Evolutionary conservation across 257 asterid species (phyloP).

Genomic region (Nicotiana obtusifolia): DNA sequence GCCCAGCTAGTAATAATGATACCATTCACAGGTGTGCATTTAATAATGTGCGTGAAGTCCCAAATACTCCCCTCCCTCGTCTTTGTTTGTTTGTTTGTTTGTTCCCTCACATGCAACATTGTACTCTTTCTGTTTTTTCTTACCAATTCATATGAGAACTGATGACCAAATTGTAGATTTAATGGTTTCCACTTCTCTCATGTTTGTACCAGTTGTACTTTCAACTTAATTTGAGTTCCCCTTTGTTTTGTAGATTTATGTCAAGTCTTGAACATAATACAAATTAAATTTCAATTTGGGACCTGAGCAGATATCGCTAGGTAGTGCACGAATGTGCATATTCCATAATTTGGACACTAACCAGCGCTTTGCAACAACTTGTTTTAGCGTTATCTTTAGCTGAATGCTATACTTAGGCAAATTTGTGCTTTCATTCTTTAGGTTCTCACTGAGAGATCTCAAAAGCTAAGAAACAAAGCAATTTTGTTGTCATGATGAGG

Average conservation of each 20-base stretch:
- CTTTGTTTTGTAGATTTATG: neutral
- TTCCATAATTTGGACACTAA: no score
- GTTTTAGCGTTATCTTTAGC: no score
- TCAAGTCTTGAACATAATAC: no score
- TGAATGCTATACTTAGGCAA: no score
- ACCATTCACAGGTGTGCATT: neutral
- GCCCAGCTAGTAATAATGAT: neutral
- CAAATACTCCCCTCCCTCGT: neutral
- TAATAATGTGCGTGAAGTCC: neutral
- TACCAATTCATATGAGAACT: slow-evolving; percentile 3
- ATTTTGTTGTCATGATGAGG: no score
- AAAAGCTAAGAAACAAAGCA: no score
- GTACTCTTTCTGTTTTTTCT: slow-evolving; percentile 14
- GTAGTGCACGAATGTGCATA: no score
- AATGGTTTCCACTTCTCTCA: slow-evolving; percentile 13
- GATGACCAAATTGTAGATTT: slow-evolving; percentile 14
- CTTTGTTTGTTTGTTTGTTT: neutral
- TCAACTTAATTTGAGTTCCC: neutral
- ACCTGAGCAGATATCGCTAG: no score
- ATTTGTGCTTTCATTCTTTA: no score
- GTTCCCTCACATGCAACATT: slow-evolving; percentile 31
- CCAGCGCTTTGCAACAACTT: no score
- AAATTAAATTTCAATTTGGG: no score
- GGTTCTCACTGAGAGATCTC: no score
- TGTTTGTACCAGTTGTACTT: neutral